Percentiles rank a stretch among this genome's conserved stretches.
phyloP scores from a whole-genome alignment of 2,329 filamentous ascomycete genomes.

The Fusarium newnesense region DNA sequence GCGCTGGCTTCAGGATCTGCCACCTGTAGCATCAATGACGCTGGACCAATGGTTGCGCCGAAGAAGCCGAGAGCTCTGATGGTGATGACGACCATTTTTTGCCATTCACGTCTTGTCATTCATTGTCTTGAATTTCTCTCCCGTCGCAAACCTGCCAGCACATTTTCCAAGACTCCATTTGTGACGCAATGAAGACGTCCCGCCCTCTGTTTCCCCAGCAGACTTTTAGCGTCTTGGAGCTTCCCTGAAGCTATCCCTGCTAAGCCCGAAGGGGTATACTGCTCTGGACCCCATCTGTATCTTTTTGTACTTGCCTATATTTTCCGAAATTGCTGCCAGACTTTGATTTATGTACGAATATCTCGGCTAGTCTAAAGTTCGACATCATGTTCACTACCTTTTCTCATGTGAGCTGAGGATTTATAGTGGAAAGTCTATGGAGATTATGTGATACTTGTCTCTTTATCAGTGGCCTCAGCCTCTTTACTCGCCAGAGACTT shows the following conservation, averaged over 20 bases:
- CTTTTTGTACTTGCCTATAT: conserved; percentile 9
- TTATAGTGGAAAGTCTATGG: not conserved
- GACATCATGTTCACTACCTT: not conserved
- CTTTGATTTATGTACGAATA: conserved; percentile 2
- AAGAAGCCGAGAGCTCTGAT: not conserved
- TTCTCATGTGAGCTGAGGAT: not conserved
- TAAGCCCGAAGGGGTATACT: conserved; percentile 21
- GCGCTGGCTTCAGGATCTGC: not conserved
- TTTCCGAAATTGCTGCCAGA: conserved; percentile 6
- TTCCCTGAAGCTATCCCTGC: conserved; percentile 29
- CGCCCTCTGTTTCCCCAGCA: conserved; percentile 21
- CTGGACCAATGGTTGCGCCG: conserved; percentile 12
- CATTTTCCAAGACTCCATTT: conserved; percentile 28
- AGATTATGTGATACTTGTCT: not conserved
- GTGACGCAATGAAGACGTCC: conserved; percentile 35
- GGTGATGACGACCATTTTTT: conserved; percentile 22
- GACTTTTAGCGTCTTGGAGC: conserved; percentile 26
- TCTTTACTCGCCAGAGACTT: not conserved
- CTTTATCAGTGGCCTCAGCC: not conserved
- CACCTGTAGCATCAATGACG: not conserved
- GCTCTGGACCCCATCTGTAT: conserved; percentile 1
- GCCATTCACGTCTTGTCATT: not conserved
- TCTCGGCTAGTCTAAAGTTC: not conserved
- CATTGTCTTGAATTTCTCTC: conserved; percentile 11
- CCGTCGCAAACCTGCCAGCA: conserved; percentile 18